A percentile compares a stretch with the other conserved stretches of the same genome.
Evolutionary conservation across 257 asterid genomes (phyloP).

Genomic region (Orobanche coerulescens): DNA sequence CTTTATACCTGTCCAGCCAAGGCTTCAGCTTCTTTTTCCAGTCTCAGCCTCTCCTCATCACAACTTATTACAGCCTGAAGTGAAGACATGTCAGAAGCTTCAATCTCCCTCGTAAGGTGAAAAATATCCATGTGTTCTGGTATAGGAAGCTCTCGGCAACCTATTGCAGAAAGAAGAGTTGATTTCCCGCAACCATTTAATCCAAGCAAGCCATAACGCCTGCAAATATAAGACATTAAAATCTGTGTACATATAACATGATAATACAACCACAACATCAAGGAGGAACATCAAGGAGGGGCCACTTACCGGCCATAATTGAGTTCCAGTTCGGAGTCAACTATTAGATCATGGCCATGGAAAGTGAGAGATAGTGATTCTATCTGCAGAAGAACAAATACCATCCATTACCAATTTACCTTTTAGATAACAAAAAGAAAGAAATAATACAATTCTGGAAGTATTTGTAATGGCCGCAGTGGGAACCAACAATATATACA

Average conservation of each 20-base stretch:
- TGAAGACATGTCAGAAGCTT: conserved; percentile 94
- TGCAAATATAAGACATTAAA: conserved; percentile 23
- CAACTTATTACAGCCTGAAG: conserved; percentile 92
- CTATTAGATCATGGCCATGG: conserved; percentile 96
- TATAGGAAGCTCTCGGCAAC: conserved; percentile 86
- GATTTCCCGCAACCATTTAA: conserved; percentile 97
- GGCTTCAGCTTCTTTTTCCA: conserved; percentile 85
- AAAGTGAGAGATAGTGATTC: conserved; percentile 95
- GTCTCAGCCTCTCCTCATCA: conserved; percentile 78
- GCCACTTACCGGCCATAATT: conserved; percentile 77
- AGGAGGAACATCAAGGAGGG: conserved; percentile 12
- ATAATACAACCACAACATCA: not conserved
- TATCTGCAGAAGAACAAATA: conserved; percentile 42
- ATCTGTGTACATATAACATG: not conserved
- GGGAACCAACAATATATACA: conserved; percentile 7
- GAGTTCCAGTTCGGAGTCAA: conserved; percentile 88
- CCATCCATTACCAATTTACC: not conserved
- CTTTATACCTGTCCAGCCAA: conserved; percentile 63
- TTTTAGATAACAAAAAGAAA: not conserved
- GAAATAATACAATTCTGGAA: not conserved
- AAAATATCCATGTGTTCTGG: conserved; percentile 98
- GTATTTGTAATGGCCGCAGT: not conserved
- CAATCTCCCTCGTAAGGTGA: conserved; percentile 86
- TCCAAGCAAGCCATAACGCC: conserved; percentile 98
- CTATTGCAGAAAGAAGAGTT: conserved; percentile 89